Base-by-base conservation (phyloP, 2,329 filamentous ascomycete genomes). In the Curvularia eragrostidis region DNA sequence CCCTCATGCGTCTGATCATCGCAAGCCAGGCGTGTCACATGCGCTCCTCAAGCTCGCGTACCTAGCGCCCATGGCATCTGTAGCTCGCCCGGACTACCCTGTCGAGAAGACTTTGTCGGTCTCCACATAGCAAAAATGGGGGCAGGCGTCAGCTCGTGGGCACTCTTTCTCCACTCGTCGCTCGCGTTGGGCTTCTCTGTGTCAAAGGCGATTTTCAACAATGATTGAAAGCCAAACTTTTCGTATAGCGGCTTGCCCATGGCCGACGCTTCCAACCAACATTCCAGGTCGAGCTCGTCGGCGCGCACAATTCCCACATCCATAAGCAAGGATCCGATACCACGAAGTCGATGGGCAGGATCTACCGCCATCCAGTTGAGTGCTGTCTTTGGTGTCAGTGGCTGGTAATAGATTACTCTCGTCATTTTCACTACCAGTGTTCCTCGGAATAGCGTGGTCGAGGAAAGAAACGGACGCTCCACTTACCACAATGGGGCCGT, bases 171-270 rank as follows among this genome's bases (percentile, higher is more conserved):
- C 73, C 73, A 76, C 39, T 71, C 67, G 46, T 74, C 70, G 52
- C 65, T 71, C 23, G 68, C 60, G 28, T 64, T 56, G 23, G 49
- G 56, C 41, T 52, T 63, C 3, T 69, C 65, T 15, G 62, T 74
- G 38, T 75, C 72, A 49, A 75, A 74, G 13, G 61, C 64, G 26
- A 76, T 56, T 55, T 70, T 73, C 32, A 73, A 52, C 5, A 76
- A 53, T 7, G 66, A 58, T 26, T 62, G 64, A 48, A 73, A 76
- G 0, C 65, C 67, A 32, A 73, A 70, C 48, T 72, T 71, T 36
- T 73, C 70, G 55, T 79, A 79, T 12, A 79, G 58, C 26, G 67
- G 65, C 52, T 71, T 75, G 2, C 77, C 77, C 65, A 75, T 74
- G 2, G 56, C 52, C 18, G 73, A 75, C 2, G 75, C 72, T 56